Evolutionary conservation across 169 alveolate genomes (phyloP).

Genomic region (Babesia caballi): DNA sequence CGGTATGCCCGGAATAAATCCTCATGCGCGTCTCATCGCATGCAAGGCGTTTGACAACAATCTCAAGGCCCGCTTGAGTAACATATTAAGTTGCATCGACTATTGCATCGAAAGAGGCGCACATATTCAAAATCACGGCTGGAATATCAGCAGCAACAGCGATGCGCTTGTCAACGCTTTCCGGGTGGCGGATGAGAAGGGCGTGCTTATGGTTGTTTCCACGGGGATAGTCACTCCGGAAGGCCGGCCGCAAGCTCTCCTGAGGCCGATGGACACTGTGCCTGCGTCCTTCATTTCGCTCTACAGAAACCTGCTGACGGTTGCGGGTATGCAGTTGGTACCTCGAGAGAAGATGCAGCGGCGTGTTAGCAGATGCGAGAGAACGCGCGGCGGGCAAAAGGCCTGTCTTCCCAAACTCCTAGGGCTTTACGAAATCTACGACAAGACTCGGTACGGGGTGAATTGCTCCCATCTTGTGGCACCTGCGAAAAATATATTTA

Average conservation of each 20-base stretch:
- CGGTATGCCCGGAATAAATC: slow-evolving; percentile 49
- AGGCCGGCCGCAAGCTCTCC: not conserved
- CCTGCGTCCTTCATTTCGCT: slow-evolving; percentile 8
- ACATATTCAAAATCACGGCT: slow-evolving; percentile 61
- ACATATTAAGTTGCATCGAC: slow-evolving; percentile 62
- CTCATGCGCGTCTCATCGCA: slow-evolving; percentile 41
- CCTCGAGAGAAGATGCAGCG: not conserved
- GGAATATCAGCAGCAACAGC: slow-evolving; percentile 43
- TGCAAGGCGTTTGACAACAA: slow-evolving; percentile 69
- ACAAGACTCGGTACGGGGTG: slow-evolving; percentile 57
- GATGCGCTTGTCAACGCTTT: slow-evolving; percentile 18
- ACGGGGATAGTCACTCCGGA: not conserved
- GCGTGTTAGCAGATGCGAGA: not conserved
- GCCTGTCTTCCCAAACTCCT: not conserved
- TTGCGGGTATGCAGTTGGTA: not conserved
- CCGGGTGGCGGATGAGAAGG: not conserved
- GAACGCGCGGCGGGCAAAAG: not conserved
- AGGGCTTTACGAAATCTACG: slow-evolving; percentile 28
- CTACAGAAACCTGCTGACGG: not conserved
- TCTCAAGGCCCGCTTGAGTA: slow-evolving; percentile 68
- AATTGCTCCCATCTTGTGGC: slow-evolving; percentile 56
- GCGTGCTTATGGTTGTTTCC: slow-evolving; percentile 1
- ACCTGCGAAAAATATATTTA: slow-evolving; percentile 63
- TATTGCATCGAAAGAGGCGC: slow-evolving; percentile 60
- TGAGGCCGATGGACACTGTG: not conserved